phyloP scores from a whole-genome alignment of 495 filamentous ascomycete genomes.

The Daldinia childiae region DNA sequence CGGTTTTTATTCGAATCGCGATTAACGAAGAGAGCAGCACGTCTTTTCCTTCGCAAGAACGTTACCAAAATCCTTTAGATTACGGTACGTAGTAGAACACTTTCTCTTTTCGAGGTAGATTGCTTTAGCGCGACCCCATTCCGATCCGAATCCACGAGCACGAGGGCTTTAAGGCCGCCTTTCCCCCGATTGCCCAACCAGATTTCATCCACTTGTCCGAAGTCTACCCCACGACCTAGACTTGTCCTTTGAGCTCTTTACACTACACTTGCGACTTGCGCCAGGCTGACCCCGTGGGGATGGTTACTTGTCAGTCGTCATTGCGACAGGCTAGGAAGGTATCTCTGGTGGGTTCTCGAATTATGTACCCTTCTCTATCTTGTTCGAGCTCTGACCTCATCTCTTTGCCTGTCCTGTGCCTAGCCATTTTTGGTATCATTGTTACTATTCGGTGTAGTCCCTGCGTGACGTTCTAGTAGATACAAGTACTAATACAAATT shows the following conservation, averaged over 20 bases:
- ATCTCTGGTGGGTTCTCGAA: constrained; percentile 23
- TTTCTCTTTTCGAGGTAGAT: constrained; percentile 19
- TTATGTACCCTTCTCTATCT: constrained; percentile 21
- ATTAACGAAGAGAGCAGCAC: constrained; percentile 15
- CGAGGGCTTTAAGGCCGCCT: constrained; percentile 26
- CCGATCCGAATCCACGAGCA: constrained; percentile 28
- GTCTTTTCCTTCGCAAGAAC: constrained; percentile 3
- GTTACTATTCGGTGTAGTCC: constrained; percentile 13
- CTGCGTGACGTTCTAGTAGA: constrained; percentile 24
- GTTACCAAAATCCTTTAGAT: constrained; percentile 23
- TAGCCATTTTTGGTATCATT: constrained; percentile 12
- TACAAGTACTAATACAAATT: constrained; percentile 34
- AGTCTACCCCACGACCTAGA: constrained; percentile 45
- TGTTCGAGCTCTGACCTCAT: constrained; percentile 30
- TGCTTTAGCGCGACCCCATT: constrained; percentile 14
- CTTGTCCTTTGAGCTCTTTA: constrained; percentile 26
- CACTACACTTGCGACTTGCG: constrained; percentile 18
- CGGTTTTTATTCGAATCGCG: constrained; percentile 11
- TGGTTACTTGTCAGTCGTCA: constrained; percentile 30
- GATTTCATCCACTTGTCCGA: constrained; percentile 55
- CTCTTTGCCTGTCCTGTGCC: constrained; percentile 20
- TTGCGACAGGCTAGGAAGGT: constrained; percentile 25
- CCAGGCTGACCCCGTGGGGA: constrained; percentile 40
- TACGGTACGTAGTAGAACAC: constrained; percentile 11
- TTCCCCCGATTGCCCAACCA: constrained; percentile 51